A percentile compares a stretch with the other conserved stretches of the same genome.
phyloP scores from a whole-genome alignment of 352 stramenopile genomes.

The Pythium phragmitis region DNA sequence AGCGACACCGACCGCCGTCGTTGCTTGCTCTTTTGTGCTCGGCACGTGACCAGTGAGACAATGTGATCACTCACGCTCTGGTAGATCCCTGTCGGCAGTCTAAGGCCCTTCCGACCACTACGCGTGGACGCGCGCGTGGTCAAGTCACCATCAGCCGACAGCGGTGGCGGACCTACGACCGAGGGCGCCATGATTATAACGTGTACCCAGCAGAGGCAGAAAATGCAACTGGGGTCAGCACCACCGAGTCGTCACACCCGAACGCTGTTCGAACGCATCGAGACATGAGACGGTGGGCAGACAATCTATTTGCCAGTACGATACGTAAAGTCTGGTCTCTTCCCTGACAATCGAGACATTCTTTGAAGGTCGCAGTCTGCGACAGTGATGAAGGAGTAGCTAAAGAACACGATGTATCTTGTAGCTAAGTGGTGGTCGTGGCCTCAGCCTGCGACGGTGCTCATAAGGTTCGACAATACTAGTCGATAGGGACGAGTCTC shows the following conservation, averaged over 20 bases:
- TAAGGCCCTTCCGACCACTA: not conserved
- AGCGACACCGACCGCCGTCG: not conserved
- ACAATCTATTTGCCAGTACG: not conserved
- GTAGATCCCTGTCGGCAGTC: not conserved
- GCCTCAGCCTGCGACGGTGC: no score
- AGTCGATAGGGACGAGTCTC: not conserved
- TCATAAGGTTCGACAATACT: no score
- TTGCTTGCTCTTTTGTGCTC: not conserved
- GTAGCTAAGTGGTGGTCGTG: no score
- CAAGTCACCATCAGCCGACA: not conserved
- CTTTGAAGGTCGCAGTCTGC: constrained; percentile 4
- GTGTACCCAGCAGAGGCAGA: not conserved
- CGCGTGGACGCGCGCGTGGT: not conserved
- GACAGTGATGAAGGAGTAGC: not conserved
- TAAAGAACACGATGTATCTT: no score
- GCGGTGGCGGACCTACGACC: not conserved
- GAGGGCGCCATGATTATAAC: not conserved
- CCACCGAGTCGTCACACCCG: not conserved
- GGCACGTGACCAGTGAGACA: constrained; percentile 1
- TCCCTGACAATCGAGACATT: not conserved
- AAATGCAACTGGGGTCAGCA: not conserved
- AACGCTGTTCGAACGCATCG: constrained; percentile 1
- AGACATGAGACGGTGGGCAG: not conserved
- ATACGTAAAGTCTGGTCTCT: not conserved
- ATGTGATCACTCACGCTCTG: constrained; percentile 8